phyloP scores from a whole-genome alignment of 108 stramenopile species.

The Aureococcus anophagefferens region DNA sequence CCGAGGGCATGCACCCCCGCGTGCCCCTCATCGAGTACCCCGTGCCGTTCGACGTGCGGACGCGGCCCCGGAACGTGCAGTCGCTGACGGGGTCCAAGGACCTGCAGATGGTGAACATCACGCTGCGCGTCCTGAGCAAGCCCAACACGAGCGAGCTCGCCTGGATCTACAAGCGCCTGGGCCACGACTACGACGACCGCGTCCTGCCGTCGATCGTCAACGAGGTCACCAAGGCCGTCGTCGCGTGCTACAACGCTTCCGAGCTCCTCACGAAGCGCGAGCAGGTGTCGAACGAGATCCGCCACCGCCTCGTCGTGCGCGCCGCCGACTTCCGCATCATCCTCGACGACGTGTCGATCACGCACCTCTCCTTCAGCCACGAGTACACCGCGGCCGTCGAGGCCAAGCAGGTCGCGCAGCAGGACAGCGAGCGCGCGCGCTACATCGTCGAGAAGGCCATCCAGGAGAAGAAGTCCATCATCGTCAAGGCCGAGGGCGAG shows the following conservation, averaged over 20 bases:
- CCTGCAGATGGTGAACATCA: constrained; percentile 98
- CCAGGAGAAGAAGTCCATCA: constrained; percentile 79
- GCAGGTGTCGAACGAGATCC: constrained; percentile 70
- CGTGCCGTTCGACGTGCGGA: constrained; percentile 87
- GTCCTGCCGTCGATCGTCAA: constrained; percentile 97
- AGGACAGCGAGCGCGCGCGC: constrained; percentile 96
- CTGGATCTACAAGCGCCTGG: constrained; percentile 85
- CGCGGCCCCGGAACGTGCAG: constrained; percentile 82
- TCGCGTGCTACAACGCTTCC: constrained; percentile 96
- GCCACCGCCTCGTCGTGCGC: constrained; percentile 62
- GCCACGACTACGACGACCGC: constrained; percentile 93
- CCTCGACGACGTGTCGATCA: constrained; percentile 96
- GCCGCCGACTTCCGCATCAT: constrained; percentile 70
- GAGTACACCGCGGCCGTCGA: constrained; percentile 98
- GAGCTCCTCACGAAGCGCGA: constrained; percentile 99
- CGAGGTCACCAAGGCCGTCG: constrained; percentile 98
- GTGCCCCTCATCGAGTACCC: constrained; percentile 98
- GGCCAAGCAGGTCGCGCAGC: constrained; percentile 98
- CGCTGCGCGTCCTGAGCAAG: constrained; percentile 93
- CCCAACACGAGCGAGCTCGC: constrained; percentile 77
- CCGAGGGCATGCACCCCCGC: constrained; percentile 93
- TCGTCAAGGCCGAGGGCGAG: constrained; percentile 96
- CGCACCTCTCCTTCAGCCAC: constrained; percentile 91
- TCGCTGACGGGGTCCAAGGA: constrained; percentile 93
- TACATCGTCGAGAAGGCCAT: constrained; percentile 81